Conservation (phyloP, 768 basidiomycete species). For the Tephrocybe sp. region DNA sequence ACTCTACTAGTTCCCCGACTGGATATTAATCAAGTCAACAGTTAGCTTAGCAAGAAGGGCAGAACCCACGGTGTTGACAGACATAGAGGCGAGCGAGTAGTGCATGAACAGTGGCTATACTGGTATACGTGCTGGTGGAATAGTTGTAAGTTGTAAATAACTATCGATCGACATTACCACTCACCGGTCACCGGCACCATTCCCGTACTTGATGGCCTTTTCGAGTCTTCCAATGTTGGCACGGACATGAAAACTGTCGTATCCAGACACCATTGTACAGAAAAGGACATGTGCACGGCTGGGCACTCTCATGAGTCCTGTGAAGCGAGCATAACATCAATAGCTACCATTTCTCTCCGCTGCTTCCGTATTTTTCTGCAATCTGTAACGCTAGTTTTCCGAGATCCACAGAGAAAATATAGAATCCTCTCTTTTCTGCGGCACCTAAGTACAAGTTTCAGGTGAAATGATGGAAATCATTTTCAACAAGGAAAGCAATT, state of each 20-base stretch:
- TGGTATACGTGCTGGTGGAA: slow-evolving; percentile 54
- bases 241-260: slow-evolving; percentile 64
- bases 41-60: background rate
- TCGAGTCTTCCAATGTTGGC: slow-evolving; percentile 61
- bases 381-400: slow-evolving; percentile 66
- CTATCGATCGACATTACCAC: slow-evolving; percentile 1
- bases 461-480: slow-evolving; percentile 1
- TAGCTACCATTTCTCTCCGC: slow-evolving; percentile 63
- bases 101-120: slow-evolving; percentile 57
- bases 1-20: slow-evolving; percentile 59
- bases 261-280: slow-evolving; percentile 64
- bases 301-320: slow-evolving; percentile 8
- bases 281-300: slow-evolving; percentile 66
- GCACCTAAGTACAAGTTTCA: slow-evolving; percentile 39
- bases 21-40: slow-evolving; percentile 2
- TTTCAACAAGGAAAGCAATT: background rate
- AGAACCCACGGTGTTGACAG: slow-evolving; percentile 57
- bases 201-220: slow-evolving; percentile 63
- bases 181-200: slow-evolving; percentile 68
- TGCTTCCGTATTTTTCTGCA: slow-evolving; percentile 64
- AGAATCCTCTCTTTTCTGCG: slow-evolving; percentile 61
- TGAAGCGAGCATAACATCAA: slow-evolving; percentile 8
- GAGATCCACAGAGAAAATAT: slow-evolving; percentile 67
- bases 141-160: background rate
- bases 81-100: slow-evolving; percentile 56